Evolutionary conservation across 306 rosid genomes (phyloP).

Genomic region (Fragaria ananassa): DNA sequence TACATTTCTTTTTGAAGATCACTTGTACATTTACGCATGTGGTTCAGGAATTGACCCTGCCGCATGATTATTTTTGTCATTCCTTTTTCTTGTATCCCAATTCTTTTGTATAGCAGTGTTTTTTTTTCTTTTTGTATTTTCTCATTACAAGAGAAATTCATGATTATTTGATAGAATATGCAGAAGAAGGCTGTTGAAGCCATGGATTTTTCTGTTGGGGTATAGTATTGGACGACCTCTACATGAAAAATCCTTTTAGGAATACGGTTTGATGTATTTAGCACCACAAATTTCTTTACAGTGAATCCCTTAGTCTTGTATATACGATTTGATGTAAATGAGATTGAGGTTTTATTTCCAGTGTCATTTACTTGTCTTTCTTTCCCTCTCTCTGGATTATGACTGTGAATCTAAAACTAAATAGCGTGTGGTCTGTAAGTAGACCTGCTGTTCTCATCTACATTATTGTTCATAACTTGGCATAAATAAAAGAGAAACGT

Average conservation of each 20-base stretch:
- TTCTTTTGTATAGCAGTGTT: slow-evolving; percentile 42
- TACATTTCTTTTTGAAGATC: slow-evolving; percentile 21
- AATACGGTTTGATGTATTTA: slow-evolving; percentile 41
- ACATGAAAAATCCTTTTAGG: slow-evolving; percentile 57
- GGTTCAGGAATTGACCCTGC: slow-evolving; percentile 32
- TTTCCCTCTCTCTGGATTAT: slow-evolving; percentile 8
- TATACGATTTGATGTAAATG: slow-evolving; percentile 6
- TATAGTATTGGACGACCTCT: slow-evolving; percentile 61
- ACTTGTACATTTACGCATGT: slow-evolving; percentile 36
- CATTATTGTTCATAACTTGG: neutral
- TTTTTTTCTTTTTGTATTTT: slow-evolving; percentile 24
- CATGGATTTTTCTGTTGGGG: slow-evolving; percentile 49
- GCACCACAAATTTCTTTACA: slow-evolving; percentile 37
- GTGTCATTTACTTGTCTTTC: neutral
- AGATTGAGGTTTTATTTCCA: slow-evolving; percentile 13
- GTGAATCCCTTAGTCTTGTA: slow-evolving; percentile 22
- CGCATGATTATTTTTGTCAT: slow-evolving; percentile 16
- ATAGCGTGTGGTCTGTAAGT: neutral
- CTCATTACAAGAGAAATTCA: slow-evolving; percentile 25
- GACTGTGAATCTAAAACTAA: neutral
- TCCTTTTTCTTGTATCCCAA: slow-evolving; percentile 17
- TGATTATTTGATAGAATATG: slow-evolving; percentile 46
- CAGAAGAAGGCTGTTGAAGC: slow-evolving; percentile 46
- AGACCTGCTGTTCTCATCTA: neutral
- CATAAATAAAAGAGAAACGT: neutral